Evolutionary conservation across 2,329 filamentous ascomycete genomes (phyloP), one percentile per base, ranked within the genome.

Genomic region (Aschersonia sp.): DNA sequence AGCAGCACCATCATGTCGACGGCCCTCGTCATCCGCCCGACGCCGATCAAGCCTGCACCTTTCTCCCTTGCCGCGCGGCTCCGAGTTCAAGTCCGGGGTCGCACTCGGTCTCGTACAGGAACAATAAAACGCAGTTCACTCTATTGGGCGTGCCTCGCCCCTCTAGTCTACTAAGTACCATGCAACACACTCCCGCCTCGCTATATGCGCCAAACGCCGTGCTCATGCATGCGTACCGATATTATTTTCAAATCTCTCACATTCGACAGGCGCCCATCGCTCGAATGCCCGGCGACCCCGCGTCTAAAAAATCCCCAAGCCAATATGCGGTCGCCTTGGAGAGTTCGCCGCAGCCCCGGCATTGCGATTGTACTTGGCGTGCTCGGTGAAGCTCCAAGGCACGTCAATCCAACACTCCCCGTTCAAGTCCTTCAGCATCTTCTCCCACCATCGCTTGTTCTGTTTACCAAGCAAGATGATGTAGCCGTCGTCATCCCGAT

Each of bases 381-480:
- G 54, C 47, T 53, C 50, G 12, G 52, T 54, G 32, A 55, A 53
- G 6, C 52, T 51, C 58, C 58, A 59, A 5, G 55, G 53, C 52
- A 57, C 53, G 37, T 56, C 50, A 44, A 57, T 46, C 57, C 58
- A 59, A 57, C 58, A 59, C 47, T 55, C 53, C 10, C 56, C 57
- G n/a, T 52, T 44, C 14, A 59, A 43, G 32, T 56, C 49, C 47
- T 57, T 51, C 39, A 59, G 47, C 45, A 56, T 51, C 43, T 49
- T 50, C 45, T 49, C 44, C 52, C 56, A 59, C 58, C 58, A 59
- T 52, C 54, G 52, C 42, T 52, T 51, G 31, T 59, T 57, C 37
- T 56, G 52, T 39, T 54, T 53, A 11, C 58, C 58, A 14, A 59
- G 43, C 32, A 59, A 52, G 10, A 59, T 52, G 44, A 58, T 41